Evolutionary conservation across 257 asterid genomes (phyloP), one percentile per base, ranked within the genome.

Genomic region (Plantago elongata): DNA sequence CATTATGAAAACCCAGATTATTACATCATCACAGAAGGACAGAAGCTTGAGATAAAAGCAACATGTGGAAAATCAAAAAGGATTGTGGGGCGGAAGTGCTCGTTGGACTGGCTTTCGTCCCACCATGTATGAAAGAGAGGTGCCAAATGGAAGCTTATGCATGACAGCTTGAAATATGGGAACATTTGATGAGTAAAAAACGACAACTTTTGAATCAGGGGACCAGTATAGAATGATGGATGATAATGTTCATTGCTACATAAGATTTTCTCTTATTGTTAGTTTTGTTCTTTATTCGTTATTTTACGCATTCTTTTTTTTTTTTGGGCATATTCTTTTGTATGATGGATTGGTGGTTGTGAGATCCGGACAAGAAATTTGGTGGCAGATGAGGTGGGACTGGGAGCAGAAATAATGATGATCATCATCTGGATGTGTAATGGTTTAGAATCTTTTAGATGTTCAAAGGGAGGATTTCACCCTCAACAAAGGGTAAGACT

Each of bases 321-420:
- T 70, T 37, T 64, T 61, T 37, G 42, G 48, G 47, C 46, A 60
- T 68, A 71, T 78, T 71, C 78, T 74, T 68, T 72, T 74, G 83
- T 74, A 74, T 64, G 79, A 55, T 68, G 64, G 60, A 62, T 50
- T n/a, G 72, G 69, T 57, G 14, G 45, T 40, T 37, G 44, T 52
- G 10, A 64, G 52, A 49, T 15, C 17, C 27, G 22, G n/a, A 43
- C 51, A 60, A 27, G 46, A 51, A 58, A 45, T 37, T 61, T 72
- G 17, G 59, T 65, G 43, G 43, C 18, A 61, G 65, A 9, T 17
- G 72, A 43, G 52, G 54, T 17, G 27, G 51, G 12, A 15, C 15
- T 47, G 8, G 57, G 54, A 52, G 61, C 12, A 13, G 45, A n/a
- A 43, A 14, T 13, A 63, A 62, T 66, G 61, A 57, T 64, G 65